Evolutionary conservation across 352 stramenopile genomes (phyloP).

Genomic region (Globisporangium cederbergense): DNA sequence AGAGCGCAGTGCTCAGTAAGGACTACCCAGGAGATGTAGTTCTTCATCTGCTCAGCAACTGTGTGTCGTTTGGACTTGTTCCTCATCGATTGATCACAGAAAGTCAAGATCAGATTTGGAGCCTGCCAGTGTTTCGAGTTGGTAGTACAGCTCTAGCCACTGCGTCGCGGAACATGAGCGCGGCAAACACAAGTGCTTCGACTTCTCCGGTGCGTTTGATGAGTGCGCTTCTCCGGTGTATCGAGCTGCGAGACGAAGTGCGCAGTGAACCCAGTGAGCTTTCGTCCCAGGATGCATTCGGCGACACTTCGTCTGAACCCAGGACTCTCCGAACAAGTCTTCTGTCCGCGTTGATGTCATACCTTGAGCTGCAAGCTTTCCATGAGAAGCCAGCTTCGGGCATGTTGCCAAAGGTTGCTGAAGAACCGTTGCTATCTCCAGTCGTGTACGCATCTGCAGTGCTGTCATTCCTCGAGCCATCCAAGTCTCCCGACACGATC

Average conservation of each 20-base stretch:
- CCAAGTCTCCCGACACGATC: background rate
- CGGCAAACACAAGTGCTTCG: slow-evolving; percentile 5
- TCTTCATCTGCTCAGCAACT: slow-evolving; percentile 44
- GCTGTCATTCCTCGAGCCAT: slow-evolving; percentile 31
- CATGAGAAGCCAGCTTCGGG: slow-evolving; percentile 2
- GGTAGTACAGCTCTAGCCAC: background rate
- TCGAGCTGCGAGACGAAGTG: slow-evolving; percentile 15
- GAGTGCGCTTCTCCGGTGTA: slow-evolving; percentile 15
- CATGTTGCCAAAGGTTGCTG: background rate
- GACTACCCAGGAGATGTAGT: slow-evolving; percentile 48
- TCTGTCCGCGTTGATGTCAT: slow-evolving; percentile 12
- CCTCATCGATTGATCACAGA: slow-evolving; percentile 27
- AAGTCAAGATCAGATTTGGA: slow-evolving; percentile 34
- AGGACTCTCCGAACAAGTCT: slow-evolving; percentile 10
- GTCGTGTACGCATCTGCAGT: slow-evolving; percentile 35
- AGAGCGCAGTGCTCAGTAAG: slow-evolving; percentile 36
- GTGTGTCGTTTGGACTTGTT: slow-evolving; percentile 42
- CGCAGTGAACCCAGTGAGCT: background rate
- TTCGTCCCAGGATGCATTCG: background rate
- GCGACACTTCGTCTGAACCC: background rate
- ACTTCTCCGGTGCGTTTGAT: slow-evolving; percentile 17
- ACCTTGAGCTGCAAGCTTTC: slow-evolving; percentile 11
- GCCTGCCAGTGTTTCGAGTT: slow-evolving; percentile 40
- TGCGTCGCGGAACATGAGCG: slow-evolving; percentile 7
- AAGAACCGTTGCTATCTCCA: slow-evolving; percentile 27